Evolutionary conservation across 2,329 filamentous ascomycete species (phyloP).

Genomic region (Nemania sp.): DNA sequence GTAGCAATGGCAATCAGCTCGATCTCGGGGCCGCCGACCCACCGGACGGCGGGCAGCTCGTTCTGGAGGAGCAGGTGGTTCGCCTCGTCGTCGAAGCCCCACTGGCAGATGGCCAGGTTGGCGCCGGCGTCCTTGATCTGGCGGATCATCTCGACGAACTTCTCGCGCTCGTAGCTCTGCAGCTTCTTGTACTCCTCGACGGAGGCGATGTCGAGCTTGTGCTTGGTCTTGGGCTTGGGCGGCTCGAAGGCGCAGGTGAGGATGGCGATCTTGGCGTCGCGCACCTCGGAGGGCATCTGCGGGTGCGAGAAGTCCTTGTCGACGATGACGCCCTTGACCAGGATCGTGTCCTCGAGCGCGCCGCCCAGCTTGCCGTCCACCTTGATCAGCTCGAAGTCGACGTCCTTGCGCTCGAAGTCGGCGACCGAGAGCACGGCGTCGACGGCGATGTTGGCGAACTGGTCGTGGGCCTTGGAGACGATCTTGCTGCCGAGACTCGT

Average conservation of each 20-base stretch:
- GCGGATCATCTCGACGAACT: slow-evolving; percentile 98
- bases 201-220: slow-evolving; percentile 96
- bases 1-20: slow-evolving; percentile 98
- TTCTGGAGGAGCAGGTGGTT: slow-evolving; percentile 98
- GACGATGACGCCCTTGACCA: slow-evolving; percentile 97
- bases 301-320: slow-evolving; percentile 99
- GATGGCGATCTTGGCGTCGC: slow-evolving; percentile 96
- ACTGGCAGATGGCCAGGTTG: slow-evolving; percentile 98
- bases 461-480: slow-evolving; percentile 97
- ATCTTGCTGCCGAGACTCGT: slow-evolving; percentile 99
- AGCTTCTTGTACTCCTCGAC: slow-evolving; percentile 99
- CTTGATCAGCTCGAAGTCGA: slow-evolving; percentile 99
- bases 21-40: slow-evolving; percentile 98
- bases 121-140: slow-evolving; percentile 98
- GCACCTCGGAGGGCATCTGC: slow-evolving; percentile 97
- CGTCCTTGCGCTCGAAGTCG: slow-evolving; percentile 94
- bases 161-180: slow-evolving; percentile 93
- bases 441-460: slow-evolving; percentile 96
- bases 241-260: slow-evolving; percentile 98
- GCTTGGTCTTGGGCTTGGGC: slow-evolving; percentile 99
- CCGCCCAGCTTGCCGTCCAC: slow-evolving; percentile 98
- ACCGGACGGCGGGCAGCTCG: slow-evolving; percentile 92
- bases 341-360: slow-evolving; percentile 88
- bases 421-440: slow-evolving; percentile 97
- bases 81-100: slow-evolving; percentile 99